phyloP scores from a whole-genome alignment of 2,329 filamentous ascomycete genomes.

The Aspergillus costaricaensis region DNA sequence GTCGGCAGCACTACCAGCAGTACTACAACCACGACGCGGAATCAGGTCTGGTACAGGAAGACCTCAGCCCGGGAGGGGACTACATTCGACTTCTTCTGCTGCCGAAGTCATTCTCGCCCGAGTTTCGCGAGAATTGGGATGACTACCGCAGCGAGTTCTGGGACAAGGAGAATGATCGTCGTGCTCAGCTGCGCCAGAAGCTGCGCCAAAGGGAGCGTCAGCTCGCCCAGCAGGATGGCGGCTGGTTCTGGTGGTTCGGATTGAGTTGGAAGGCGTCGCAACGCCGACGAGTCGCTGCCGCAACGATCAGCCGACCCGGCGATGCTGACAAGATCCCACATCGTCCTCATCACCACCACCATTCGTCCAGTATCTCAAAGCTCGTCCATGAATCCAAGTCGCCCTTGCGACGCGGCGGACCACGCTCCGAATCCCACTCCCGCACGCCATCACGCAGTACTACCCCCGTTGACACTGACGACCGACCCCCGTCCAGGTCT shows the following conservation, averaged over 20 bases:
- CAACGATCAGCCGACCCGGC: conserved; percentile 28
- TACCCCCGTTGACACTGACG: conserved; percentile 41
- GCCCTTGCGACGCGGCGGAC: conserved; percentile 30
- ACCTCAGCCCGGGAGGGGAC: conserved; percentile 85
- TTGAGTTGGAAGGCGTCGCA: conserved; percentile 46
- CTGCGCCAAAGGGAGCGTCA: conserved; percentile 69
- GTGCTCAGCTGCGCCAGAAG: conserved; percentile 70
- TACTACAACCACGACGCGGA: conserved; percentile 64
- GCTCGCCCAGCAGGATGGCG: conserved; percentile 66
- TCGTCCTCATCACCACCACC: conserved; percentile 31
- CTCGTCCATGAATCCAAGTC: conserved; percentile 33
- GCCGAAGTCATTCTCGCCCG: conserved; percentile 91
- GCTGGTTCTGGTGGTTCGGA: conserved; percentile 85
- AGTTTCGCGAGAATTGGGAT: conserved; percentile 97
- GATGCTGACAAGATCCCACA: conserved; percentile 34
- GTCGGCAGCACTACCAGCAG: conserved; percentile 37
- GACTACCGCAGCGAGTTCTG: conserved; percentile 92
- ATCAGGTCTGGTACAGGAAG: conserved; percentile 72
- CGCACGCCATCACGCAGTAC: conserved; percentile 47
- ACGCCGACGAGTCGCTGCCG: conserved; percentile 32
- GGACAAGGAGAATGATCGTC: conserved; percentile 92
- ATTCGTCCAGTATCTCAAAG: conserved; percentile 29
- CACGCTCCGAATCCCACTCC: conserved; percentile 45
- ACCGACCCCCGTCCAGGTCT: conserved; percentile 38
- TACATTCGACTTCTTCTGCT: conserved; percentile 87